Percentiles rank a stretch among this genome's conserved stretches.
Conservation (phyloP, 140 eudicot genomes). For the Anethum foeniculum region DNA sequence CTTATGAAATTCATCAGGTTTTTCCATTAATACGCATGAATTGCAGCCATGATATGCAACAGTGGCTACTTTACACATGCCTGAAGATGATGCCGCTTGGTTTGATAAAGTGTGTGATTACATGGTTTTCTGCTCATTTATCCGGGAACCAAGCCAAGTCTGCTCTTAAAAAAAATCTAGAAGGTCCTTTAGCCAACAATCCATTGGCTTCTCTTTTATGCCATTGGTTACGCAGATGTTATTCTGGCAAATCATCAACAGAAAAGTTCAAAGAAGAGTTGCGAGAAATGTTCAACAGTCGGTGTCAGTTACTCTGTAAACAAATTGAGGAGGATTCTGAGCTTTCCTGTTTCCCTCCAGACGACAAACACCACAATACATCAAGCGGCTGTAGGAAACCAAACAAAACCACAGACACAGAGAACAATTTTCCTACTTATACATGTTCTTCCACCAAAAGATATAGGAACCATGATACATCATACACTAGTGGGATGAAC, state of each 20-base stretch:
- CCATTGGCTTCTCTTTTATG: conserved; percentile 49
- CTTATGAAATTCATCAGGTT: conserved; percentile 49
- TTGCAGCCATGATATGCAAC: conserved; percentile 59
- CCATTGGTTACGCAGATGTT: conserved; percentile 74
- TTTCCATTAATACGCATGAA: conserved; percentile 46
- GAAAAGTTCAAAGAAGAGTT: conserved; percentile 50
- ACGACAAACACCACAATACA: conserved; percentile 19
- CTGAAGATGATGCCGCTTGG: conserved; percentile 88
- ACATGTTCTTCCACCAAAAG: conserved; percentile 27
- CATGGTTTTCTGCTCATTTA: conserved; percentile 79
- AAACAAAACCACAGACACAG: conserved; percentile 15
- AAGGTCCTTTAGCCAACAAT: conserved; percentile 34
- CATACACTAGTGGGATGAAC: conserved; percentile 44
- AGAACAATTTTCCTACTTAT: conserved; percentile 18
- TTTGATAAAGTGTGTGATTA: conserved; percentile 59
- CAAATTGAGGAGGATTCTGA: conserved; percentile 26
- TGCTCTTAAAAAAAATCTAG: conserved; percentile 42
- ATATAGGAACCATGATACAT: conserved; percentile 29
- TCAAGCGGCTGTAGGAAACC: conserved; percentile 8
- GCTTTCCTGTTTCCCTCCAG: conserved; percentile 16
- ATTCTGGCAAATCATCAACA: conserved; percentile 60
- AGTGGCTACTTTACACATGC: conserved; percentile 46
- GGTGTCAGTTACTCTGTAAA: conserved; percentile 47
- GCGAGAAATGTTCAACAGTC: conserved; percentile 43
- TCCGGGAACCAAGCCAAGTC: conserved; percentile 56